Base-by-base conservation (phyloP, 495 filamentous ascomycete species). In the Melanomma pulvis-pyrius region DNA sequence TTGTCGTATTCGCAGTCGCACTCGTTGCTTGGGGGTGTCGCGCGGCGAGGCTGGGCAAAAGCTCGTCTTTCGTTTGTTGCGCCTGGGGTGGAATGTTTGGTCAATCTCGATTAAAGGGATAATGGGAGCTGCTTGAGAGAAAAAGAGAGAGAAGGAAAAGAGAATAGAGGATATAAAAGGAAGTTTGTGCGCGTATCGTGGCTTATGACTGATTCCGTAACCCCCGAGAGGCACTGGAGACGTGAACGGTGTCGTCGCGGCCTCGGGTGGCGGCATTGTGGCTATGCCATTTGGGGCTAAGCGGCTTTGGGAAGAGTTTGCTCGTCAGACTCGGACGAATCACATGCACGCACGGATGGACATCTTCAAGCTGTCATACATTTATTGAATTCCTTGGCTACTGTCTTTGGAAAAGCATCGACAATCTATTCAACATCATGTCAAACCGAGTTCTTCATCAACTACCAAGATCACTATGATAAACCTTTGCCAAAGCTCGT, bases 11-110 rank as follows among this genome's bases (percentile, higher is more conserved):
- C 9, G 39, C 39, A 44, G 39, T 44, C 39, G 39, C 25, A 22
- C 25, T 21, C 17, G 13, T n/a, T 46, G 26, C 13, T 21, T 55
- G 7, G 24, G 24, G 12, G 34, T 46, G 51, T 46, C 19, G 30
- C 52, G 52, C 21, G 55, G 55, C 55, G 46, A 46, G 55, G 55
- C 55, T 59, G 32, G 55, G 55, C 55, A 25, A 34, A 29, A 9
- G 15, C 39, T 44, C 39, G 9, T 44, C 39, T 4, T 5, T n/a
- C 17, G 39, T 15, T 44, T 44, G 9, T 44, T 17, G 9, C 13
- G 9, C 8, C 39, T 7, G 2, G 8, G 13, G 39, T 11, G n/a
- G 3, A 7, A n/a, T n/a, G 39, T 15, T n/a, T n/a, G 39, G 39
- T 44, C 8, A 17, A 44, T 44, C 8, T 6, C 17, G 39, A 44